These are phyloP conservation scores for Salix udensis DNA, from an alignment of 345 rosid genomes.

Conservation along the genomic window DNA sequence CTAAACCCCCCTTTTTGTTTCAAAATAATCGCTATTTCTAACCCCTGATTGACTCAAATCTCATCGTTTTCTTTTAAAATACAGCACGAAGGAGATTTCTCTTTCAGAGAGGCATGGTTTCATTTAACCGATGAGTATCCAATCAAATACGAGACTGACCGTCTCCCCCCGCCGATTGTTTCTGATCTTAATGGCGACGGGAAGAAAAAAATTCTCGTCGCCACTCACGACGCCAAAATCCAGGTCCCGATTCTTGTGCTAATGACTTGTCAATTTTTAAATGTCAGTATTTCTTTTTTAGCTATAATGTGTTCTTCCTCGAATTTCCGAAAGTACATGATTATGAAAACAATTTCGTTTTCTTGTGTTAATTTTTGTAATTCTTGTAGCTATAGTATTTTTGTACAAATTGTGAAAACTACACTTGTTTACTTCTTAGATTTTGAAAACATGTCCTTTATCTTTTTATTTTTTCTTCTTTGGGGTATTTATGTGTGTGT, in stretches of 20 bases:
- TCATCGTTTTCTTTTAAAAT: neutral
- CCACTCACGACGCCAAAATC: conserved; percentile 90
- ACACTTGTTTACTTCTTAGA: neutral
- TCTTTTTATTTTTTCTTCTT: neutral
- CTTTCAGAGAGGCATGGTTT: conserved; percentile 91
- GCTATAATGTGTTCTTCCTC: neutral
- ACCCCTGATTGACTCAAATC: neutral
- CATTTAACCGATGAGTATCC: conserved; percentile 82
- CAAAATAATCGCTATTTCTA: neutral
- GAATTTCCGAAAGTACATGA: neutral
- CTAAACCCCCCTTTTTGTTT: neutral
- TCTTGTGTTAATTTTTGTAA: neutral
- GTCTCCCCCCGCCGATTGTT: conserved; percentile 85
- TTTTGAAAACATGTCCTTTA: neutral
- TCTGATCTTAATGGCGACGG: conserved; percentile 97
- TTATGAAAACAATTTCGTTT: neutral
- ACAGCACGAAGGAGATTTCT: conserved; percentile 97
- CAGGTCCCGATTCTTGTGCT: conserved; percentile 41
- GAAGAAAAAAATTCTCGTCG: conserved; percentile 78
- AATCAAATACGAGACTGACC: conserved; percentile 80
- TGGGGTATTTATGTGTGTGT: neutral
- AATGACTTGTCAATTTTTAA: no score
- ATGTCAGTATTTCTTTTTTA: neutral
- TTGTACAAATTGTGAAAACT: neutral
- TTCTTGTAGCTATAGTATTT: neutral